Percentiles rank a stretch among this genome's conserved stretches.
These are phyloP conservation scores for Aspergillus persii DNA, from an alignment of 2,329 filamentous ascomycete species.

Conservation along the genomic window DNA sequence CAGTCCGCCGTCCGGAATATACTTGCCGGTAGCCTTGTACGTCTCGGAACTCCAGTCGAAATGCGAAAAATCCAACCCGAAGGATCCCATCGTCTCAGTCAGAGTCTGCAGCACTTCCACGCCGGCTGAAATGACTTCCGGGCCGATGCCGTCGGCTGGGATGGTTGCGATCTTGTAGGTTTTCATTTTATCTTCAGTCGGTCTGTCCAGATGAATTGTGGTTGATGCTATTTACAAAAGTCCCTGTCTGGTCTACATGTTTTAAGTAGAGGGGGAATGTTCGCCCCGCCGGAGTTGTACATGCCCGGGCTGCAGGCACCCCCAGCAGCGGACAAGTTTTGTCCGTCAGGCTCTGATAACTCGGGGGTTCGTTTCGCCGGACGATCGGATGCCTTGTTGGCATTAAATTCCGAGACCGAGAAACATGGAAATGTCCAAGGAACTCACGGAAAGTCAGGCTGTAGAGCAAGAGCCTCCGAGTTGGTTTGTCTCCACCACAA, in stretches of 20 bases:
- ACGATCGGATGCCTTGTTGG: not conserved
- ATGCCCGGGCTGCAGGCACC: not conserved
- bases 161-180: slow-evolving; percentile 60
- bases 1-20: slow-evolving; percentile 61
- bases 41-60: slow-evolving; percentile 67
- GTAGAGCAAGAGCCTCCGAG: too few species aligned
- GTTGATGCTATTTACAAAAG: not conserved
- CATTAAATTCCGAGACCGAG: too few species aligned
- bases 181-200: slow-evolving; percentile 6
- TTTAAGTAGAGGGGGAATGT: not conserved
- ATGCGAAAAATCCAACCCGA: slow-evolving; percentile 59
- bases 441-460: too few species aligned
- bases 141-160: slow-evolving; percentile 68
- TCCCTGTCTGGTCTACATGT: not conserved
- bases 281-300: not conserved
- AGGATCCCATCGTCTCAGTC: slow-evolving; percentile 49
- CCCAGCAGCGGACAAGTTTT: not conserved
- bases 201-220: not conserved
- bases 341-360: not conserved
- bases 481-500: too few species aligned
- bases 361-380: not conserved
- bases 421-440: too few species aligned
- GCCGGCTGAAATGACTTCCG: slow-evolving; percentile 64
- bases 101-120: slow-evolving; percentile 57
- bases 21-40: slow-evolving; percentile 64